phyloP scores from a whole-genome alignment of 805 yeast species.

The Metschnikowia bowlesiae region DNA sequence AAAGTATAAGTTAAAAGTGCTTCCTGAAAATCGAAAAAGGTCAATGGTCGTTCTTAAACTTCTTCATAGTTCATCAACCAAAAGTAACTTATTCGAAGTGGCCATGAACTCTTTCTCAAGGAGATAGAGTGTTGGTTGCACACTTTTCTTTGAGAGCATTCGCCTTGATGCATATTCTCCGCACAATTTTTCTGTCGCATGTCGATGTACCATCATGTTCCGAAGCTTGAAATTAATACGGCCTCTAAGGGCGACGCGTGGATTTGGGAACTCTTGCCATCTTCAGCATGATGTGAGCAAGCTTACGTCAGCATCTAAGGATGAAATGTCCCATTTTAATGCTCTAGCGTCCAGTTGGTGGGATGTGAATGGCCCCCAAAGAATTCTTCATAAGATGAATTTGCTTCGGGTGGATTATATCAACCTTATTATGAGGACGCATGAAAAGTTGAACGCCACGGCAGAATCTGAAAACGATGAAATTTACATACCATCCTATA shows the following conservation, averaged over 20 bases:
- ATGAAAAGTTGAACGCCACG: constrained; percentile 38
- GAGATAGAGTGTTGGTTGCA: not conserved
- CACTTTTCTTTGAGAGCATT: not conserved
- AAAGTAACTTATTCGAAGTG: not conserved
- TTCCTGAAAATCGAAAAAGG: too few species aligned
- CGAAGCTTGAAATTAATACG: constrained; percentile 6
- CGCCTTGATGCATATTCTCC: not conserved
- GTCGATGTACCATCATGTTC: constrained; percentile 2
- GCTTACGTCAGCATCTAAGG: constrained; percentile 43
- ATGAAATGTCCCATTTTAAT: constrained; percentile 78
- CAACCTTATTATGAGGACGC: constrained; percentile 49
- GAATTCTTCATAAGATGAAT: constrained; percentile 94
- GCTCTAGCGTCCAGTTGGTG: constrained; percentile 96
- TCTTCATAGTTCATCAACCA: not conserved
- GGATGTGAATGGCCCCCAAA: constrained; percentile 90
- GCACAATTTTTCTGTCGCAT: constrained; percentile 3
- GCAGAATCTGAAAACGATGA: constrained; percentile 34
- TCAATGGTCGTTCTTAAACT: not conserved
- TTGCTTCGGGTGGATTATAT: constrained; percentile 84
- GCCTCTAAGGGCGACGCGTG: constrained; percentile 4
- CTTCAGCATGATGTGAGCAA: constrained; percentile 7
- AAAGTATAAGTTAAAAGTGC: too few species aligned
- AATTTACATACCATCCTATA: constrained; percentile 76
- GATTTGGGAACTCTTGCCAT: constrained; percentile 3
- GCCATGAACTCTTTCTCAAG: too few species aligned